Conservation (phyloP, 352 stramenopile genomes). For the Phytopythium cucurbitacearum region DNA sequence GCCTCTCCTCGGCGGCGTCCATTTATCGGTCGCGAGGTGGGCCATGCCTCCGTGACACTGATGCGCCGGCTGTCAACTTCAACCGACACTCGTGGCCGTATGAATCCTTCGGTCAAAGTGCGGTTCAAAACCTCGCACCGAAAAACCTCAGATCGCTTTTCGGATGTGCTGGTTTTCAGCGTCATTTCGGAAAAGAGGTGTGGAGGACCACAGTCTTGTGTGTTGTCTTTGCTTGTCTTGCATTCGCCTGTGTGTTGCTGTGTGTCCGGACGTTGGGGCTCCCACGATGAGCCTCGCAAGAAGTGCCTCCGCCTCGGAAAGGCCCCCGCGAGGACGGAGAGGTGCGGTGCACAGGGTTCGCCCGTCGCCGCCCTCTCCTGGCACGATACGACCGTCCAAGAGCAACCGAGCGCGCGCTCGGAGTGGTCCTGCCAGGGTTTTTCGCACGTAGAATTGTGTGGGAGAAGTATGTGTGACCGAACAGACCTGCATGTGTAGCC, state of each 20-base stretch:
- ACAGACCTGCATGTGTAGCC: slow-evolving; percentile 20
- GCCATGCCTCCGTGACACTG: too few species aligned
- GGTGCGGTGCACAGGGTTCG: neutral
- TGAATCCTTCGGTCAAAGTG: too few species aligned
- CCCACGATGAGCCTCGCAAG: slow-evolving; percentile 11
- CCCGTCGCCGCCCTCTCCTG: slow-evolving; percentile 5
- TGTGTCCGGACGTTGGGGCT: slow-evolving; percentile 18
- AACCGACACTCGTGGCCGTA: neutral
- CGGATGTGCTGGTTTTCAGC: too few species aligned
- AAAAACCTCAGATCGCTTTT: too few species aligned
- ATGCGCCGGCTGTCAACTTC: neutral
- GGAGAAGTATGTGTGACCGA: slow-evolving; percentile 85
- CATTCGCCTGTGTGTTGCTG: neutral
- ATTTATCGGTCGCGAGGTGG: neutral
- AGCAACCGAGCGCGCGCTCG: slow-evolving; percentile 16
- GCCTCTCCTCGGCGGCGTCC: neutral
- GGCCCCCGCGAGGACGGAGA: slow-evolving; percentile 18
- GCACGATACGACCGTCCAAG: slow-evolving; percentile 78
- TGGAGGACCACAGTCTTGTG: too few species aligned
- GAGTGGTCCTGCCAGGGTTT: slow-evolving; percentile 82
- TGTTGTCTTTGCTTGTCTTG: neutral
- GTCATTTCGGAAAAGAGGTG: too few species aligned
- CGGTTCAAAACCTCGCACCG: too few species aligned
- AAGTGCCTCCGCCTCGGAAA: slow-evolving; percentile 33
- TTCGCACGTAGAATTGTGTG: slow-evolving; percentile 86